Percentiles rank a stretch among this genome's conserved stretches.
phyloP scores from a whole-genome alignment of 2,329 filamentous ascomycete species.

The Trichoderma simmonsii region DNA sequence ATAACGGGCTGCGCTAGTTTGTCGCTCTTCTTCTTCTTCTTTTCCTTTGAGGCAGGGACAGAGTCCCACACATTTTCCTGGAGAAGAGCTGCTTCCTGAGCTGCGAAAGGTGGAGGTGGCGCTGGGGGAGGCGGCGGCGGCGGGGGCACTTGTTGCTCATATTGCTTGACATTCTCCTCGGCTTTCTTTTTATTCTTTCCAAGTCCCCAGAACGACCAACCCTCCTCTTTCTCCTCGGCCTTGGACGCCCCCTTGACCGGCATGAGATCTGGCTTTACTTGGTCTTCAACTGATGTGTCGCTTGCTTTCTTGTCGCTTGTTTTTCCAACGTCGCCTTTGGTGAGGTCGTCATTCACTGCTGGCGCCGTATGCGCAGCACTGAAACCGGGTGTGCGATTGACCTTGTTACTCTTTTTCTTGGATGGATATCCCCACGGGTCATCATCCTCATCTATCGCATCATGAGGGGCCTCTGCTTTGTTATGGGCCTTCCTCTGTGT shows the following conservation, averaged over 20 bases:
- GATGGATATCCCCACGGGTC: constrained; percentile 37
- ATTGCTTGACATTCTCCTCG: background rate
- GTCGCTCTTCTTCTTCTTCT: constrained; percentile 29
- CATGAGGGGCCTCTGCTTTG: constrained; percentile 30
- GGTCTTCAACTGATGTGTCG: constrained; percentile 24
- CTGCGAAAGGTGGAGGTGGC: background rate
- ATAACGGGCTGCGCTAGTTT: constrained; percentile 27
- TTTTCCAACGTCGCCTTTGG: constrained; percentile 31
- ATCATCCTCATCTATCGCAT: constrained; percentile 24
- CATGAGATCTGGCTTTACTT: constrained; percentile 23
- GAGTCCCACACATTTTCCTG: constrained; percentile 14
- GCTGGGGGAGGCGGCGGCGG: constrained; percentile 8
- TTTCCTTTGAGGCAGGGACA: constrained; percentile 17
- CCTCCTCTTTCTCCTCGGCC: constrained; percentile 30
- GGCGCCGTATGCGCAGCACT: constrained; percentile 22
- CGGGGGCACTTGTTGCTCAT: background rate
- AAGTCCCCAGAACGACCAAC: constrained; percentile 29
- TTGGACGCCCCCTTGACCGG: constrained; percentile 24
- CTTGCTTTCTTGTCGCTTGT: constrained; percentile 40
- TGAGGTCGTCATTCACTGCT: constrained; percentile 24
- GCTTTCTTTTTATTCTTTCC: constrained; percentile 31
- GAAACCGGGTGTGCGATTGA: constrained; percentile 27
- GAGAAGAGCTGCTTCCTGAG: constrained; percentile 1
- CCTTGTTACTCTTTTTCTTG: constrained; percentile 43
- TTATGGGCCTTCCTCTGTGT: constrained; percentile 35